Base-by-base conservation (phyloP, 2,329 filamentous ascomycete genomes). In the Lasiodiplodia sp. region DNA sequence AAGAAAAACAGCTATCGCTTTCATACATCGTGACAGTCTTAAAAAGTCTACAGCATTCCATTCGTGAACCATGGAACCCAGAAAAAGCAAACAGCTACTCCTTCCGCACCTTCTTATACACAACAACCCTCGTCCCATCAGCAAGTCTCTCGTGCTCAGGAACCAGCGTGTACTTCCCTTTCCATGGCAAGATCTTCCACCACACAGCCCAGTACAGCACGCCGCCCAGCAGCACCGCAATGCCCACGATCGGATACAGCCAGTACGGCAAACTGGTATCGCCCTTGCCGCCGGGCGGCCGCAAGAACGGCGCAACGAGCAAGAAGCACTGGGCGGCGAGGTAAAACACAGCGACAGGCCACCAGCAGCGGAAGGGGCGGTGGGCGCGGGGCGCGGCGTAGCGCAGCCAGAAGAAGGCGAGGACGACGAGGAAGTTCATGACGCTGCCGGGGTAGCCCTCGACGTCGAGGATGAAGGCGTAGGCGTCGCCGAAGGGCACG, bases 401-500 rank as follows among this genome's bases (percentile, higher is more conserved):
- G 0, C 91, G 85, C 6, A 93, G 80, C 77, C 87, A 85, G 0
- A 92, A 72, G 0, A 92, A 79, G 0, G 90, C 90, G 8, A 84
- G 71, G 0, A 86, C 86, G 0, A 88, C 80, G 0, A 87, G 86
- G 1, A 92, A 75, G 0, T 84, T 84, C 67, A 89, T 85, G 16
- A 92, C 81, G 69, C 91, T 87, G 0, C 83, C 87, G 0, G 89
- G 86, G 71, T 92, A 92, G 0, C 88, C 89, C 73, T 92, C 90
- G 0, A 92, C 87, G 57, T 93, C 89, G 0, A 92, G 80, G 34
- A 93, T 92, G 73, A 93, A 92, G 11, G 87, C 89, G 77, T 92
- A 93, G 0, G 91, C 88, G 57, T 90, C 86, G 3, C 84, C 82
- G 0, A 89, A 88, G 0, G 90, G 89, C 0, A 90, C 89, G 0